phyloP scores from a whole-genome alignment of 73 alveolate species.

The Paramecium octaurelia region DNA sequence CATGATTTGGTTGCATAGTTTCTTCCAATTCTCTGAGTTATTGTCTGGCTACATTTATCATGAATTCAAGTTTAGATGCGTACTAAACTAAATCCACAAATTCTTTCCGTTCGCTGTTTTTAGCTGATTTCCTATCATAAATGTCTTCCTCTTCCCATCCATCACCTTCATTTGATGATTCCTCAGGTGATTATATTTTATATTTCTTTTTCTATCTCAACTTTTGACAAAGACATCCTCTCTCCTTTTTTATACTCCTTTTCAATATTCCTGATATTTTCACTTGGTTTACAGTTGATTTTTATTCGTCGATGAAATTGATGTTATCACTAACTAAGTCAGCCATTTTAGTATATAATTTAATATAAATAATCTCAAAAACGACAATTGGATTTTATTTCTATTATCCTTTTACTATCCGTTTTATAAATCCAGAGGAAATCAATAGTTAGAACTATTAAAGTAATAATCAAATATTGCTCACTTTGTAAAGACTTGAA shows the following conservation, averaged over 20 bases:
- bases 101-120: not conserved
- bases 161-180: not conserved
- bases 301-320: not conserved
- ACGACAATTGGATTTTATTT: not conserved
- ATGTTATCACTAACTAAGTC: not conserved
- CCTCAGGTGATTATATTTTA: not conserved
- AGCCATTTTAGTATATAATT: not conserved
- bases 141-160: not conserved
- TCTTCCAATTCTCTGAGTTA: not conserved
- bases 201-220: not conserved
- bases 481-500: not conserved
- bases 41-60: not conserved
- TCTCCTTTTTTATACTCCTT: not conserved
- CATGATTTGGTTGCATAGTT: slow-evolving; percentile 21
- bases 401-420: not conserved
- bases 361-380: not conserved
- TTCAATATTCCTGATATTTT: not conserved
- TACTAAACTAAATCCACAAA: not conserved
- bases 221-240: not conserved
- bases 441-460: not conserved
- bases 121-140: not conserved
- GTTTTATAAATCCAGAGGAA: not conserved
- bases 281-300: not conserved
- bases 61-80: not conserved
- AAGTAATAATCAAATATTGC: not conserved